Evolutionary conservation across 768 basidiomycete genomes (phyloP).

Genomic region (Neoboletus subvelutipes): DNA sequence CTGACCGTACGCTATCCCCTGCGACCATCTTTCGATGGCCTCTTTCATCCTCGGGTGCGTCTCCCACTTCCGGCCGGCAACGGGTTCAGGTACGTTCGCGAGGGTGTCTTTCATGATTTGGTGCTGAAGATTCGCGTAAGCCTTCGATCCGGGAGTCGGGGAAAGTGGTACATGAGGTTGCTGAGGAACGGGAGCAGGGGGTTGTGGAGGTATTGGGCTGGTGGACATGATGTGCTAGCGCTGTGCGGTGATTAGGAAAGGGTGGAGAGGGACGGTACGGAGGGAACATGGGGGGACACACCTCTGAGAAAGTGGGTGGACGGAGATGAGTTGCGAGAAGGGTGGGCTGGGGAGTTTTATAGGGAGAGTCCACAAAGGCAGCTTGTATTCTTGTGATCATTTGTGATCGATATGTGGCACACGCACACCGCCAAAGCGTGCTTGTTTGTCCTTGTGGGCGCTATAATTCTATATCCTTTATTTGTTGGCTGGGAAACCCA

Average conservation of each 20-base stretch:
- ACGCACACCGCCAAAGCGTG: slow-evolving; percentile 31
- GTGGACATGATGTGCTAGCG: slow-evolving; percentile 16
- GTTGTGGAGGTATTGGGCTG: slow-evolving; percentile 5
- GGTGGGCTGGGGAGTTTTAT: slow-evolving; percentile 26
- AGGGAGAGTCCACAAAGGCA: slow-evolving; percentile 27
- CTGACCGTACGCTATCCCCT: slow-evolving; percentile 19
- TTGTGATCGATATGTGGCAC: slow-evolving; percentile 32
- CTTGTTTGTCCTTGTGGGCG: slow-evolving; percentile 51
- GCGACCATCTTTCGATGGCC: slow-evolving; percentile 13
- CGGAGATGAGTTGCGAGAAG: neutral
- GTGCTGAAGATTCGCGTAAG: slow-evolving; percentile 17
- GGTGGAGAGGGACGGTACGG: neutral
- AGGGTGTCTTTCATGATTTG: slow-evolving; percentile 22
- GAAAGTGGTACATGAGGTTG: neutral
- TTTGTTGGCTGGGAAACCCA: slow-evolving; percentile 32
- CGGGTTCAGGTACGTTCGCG: slow-evolving; percentile 20
- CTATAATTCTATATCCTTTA: slow-evolving; percentile 26
- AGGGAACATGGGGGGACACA: neutral
- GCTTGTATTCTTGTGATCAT: slow-evolving; percentile 27
- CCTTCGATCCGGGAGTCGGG: slow-evolving; percentile 21
- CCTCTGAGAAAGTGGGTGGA: slow-evolving; percentile 3
- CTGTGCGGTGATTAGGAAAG: slow-evolving; percentile 1
- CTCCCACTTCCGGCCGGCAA: neutral
- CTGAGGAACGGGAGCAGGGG: slow-evolving; percentile 7
- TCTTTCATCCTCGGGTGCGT: slow-evolving; percentile 2